A percentile compares a stretch with the other conserved stretches of the same genome.
Evolutionary conservation across 805 yeast genomes (phyloP).

Genomic region (Zygosaccharomyces bailii): DNA sequence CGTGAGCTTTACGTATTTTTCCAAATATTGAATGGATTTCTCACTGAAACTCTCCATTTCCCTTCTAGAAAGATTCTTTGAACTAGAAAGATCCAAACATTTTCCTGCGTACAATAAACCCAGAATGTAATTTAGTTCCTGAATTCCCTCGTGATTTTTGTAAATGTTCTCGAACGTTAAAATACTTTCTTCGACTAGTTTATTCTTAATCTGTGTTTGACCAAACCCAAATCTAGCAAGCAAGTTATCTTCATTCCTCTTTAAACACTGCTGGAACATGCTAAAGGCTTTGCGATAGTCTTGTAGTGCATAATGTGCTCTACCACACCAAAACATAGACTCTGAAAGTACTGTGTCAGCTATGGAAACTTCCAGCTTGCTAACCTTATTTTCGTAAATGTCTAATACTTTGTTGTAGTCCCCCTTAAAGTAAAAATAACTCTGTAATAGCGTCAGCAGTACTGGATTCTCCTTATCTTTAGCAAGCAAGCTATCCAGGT

Average conservation of each 20-base stretch:
- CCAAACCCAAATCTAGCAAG: slow-evolving; percentile 81
- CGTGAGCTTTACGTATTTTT: slow-evolving; percentile 64
- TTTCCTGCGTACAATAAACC: slow-evolving; percentile 70
- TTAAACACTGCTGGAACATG: slow-evolving; percentile 67
- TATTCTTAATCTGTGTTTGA: slow-evolving; percentile 74
- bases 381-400: slow-evolving; percentile 50
- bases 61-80: slow-evolving; percentile 19
- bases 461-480: slow-evolving; percentile 52
- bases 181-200: slow-evolving; percentile 76
- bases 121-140: slow-evolving; percentile 70
- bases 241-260: slow-evolving; percentile 58
- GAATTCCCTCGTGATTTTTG: slow-evolving; percentile 59
- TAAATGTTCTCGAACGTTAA: slow-evolving; percentile 76
- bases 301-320: slow-evolving; percentile 58
- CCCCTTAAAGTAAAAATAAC: slow-evolving; percentile 68
- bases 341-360: slow-evolving; percentile 49
- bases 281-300: slow-evolving; percentile 71
- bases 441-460: slow-evolving; percentile 61
- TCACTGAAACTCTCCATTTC: slow-evolving; percentile 29
- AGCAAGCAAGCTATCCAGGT: slow-evolving; percentile 37
- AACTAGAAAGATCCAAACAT: slow-evolving; percentile 25
- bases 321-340: slow-evolving; percentile 79
- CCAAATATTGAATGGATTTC: slow-evolving; percentile 63
- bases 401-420: slow-evolving; percentile 55
- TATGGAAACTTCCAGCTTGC: slow-evolving; percentile 36